Evolutionary conservation across 306 rosid species (phyloP), one percentile per base, ranked within the genome.

Genomic region (Quercus robur): DNA sequence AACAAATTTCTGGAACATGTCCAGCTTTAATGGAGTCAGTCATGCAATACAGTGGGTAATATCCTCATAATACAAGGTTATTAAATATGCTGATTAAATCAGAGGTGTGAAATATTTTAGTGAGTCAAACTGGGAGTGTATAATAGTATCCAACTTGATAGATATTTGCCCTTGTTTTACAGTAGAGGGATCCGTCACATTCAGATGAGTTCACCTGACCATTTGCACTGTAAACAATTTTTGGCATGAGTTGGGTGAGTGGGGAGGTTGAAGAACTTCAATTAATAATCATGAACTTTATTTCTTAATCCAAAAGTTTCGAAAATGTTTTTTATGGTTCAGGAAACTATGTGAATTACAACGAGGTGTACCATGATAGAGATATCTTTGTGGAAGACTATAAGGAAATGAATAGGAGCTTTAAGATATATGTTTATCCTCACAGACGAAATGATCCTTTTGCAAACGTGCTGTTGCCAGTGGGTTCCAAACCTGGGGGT

Each of bases 381-480:
- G 85, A 86, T 14, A 56, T 89, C 55, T 94, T 94, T 73, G 56
- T 81, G 76, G 89, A 92, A 88, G 96, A 92, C 74, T 92, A 92
- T 62, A 83, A 74, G 52, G 94, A 89, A 84, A 94, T 94, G 96
- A 90, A 90, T 79, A 84, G 78, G 78, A 89, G 88, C 85, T 90
- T 94, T 52, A 94, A 92, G 90, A 87, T 94, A 81, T 92, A 88
- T 75, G 96, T 94, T 82, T 94, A 94, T 85, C 98, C 97, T 81
- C 96, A 94, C 84, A 78, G 77, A 54, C 13, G 70, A 74, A 77
- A 81, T 30, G 91, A 92, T 66, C 89, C 96, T 59, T 90, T 90
- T 85, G 94, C 93, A 62, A 91, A 91, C 5, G 94, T 85, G 76
- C 86, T 94, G 38, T 73, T 92, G 83, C 91, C 94, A 12, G 88